Conservation (phyloP, 306 rosid species). For the Dryas drummondii region DNA sequence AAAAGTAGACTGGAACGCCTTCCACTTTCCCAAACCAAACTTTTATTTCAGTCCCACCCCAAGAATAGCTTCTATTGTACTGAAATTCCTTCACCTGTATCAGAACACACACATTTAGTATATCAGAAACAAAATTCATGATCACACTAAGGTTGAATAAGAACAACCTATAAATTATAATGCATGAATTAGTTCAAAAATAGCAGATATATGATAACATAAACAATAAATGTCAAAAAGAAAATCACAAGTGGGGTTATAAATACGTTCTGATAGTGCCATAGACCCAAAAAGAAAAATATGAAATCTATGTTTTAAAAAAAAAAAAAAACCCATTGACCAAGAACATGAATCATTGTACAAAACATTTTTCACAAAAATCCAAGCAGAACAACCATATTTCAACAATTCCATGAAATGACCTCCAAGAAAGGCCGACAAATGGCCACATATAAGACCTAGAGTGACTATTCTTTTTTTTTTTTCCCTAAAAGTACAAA, state of each 20-base stretch:
- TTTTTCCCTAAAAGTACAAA: not conserved
- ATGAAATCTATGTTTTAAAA: not conserved
- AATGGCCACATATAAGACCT: slow-evolving; percentile 5
- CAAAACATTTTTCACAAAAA: not conserved
- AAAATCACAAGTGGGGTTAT: not conserved
- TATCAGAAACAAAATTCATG: not conserved
- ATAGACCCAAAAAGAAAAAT: not conserved
- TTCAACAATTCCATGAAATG: slow-evolving; percentile 9
- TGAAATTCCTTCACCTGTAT: slow-evolving; percentile 76
- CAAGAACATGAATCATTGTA: not conserved
- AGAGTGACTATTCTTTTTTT: not conserved
- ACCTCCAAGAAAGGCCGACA: not conserved
- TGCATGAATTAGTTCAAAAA: slow-evolving; percentile 5
- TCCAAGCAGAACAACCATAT: not conserved
- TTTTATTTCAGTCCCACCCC: slow-evolving; percentile 93
- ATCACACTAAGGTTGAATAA: not conserved
- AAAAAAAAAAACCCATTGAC: not conserved
- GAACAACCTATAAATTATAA: not conserved
- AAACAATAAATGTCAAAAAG: not conserved
- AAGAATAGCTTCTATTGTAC: slow-evolving; percentile 49
- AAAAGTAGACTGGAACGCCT: slow-evolving; percentile 83
- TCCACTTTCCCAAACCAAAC: slow-evolving; percentile 94
- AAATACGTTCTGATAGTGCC: not conserved
- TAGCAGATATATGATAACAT: not conserved
- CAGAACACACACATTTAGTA: slow-evolving; percentile 16